Conservation (phyloP, 139 green algal species). For the Edaphochlamys debaryana region DNA sequence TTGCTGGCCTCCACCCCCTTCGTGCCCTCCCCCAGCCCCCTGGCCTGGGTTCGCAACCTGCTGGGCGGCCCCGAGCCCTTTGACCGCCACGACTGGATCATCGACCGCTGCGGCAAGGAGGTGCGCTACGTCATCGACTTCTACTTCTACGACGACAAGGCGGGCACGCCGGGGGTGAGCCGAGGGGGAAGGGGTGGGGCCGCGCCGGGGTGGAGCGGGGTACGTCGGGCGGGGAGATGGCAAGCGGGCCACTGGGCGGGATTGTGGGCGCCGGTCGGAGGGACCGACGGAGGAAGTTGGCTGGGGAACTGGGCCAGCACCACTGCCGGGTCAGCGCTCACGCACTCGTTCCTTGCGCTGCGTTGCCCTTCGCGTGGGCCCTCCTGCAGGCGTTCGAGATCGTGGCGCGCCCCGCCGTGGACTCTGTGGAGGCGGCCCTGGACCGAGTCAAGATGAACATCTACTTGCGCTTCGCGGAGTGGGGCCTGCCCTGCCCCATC, state of each 20-base stretch:
- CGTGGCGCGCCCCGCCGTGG: conserved; percentile 86
- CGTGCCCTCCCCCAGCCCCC: conserved; percentile 64
- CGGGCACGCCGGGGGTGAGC: conserved; percentile 77
- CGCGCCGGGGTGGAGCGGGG: background rate
- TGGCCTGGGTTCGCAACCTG: conserved; percentile 75
- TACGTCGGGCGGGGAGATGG: too few relatives aligned
- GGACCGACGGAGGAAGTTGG: too few relatives aligned
- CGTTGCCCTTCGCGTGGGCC: too few relatives aligned
- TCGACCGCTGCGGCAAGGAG: conserved; percentile 83
- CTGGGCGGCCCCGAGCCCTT: conserved; percentile 82
- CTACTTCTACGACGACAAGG: conserved; percentile 95
- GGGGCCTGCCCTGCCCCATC: conserved; percentile 92
- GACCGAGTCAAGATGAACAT: conserved; percentile 94
- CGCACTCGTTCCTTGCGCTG: too few relatives aligned
- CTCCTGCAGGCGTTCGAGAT: conserved; percentile 89
- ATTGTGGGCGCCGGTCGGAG: too few relatives aligned
- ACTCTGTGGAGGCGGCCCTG: conserved; percentile 74
- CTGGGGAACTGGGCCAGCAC: too few relatives aligned
- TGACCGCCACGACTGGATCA: conserved; percentile 95
- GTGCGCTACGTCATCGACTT: conserved; percentile 98
- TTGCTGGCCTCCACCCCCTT: too few relatives aligned
- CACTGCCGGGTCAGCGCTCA: too few relatives aligned
- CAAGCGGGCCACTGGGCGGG: too few relatives aligned
- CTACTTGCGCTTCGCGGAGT: conserved; percentile 85
- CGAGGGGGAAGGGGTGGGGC: background rate